These are phyloP conservation scores for Paspalum vaginatum DNA, from an alignment of 176 grass and related monocot species.

Conservation along the genomic window DNA sequence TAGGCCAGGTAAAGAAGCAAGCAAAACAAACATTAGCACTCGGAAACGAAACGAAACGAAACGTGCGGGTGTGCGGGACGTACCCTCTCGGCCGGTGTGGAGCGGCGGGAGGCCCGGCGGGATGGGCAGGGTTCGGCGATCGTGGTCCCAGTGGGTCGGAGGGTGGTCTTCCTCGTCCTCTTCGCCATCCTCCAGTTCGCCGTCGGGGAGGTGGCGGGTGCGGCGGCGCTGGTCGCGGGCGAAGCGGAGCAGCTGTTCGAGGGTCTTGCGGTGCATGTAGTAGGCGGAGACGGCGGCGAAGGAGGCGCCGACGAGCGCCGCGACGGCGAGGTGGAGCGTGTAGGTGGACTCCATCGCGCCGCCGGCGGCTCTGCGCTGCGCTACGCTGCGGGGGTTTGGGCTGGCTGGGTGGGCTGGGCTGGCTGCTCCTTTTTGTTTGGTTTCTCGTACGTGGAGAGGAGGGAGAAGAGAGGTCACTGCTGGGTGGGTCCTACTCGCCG, in stretches of 20 bases:
- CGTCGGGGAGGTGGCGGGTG: conserved; percentile 22
- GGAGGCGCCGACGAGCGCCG: conserved; percentile 84
- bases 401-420: no score
- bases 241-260: conserved; percentile 77
- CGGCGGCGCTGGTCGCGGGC: conserved; percentile 59
- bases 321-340: conserved; percentile 78
- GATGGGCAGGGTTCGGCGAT: conserved; percentile 58
- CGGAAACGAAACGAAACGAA: not conserved
- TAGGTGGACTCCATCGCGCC: conserved; percentile 72
- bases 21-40: conserved; percentile 28
- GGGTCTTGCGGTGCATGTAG: conserved; percentile 89
- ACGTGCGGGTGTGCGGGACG: not conserved
- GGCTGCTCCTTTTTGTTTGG: no score
- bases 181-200: conserved; percentile 6
- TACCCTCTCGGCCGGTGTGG: conserved; percentile 75
- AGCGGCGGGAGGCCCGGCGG: conserved; percentile 72
- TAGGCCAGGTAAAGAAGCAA: not conserved
- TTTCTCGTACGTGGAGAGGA: no score
- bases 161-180: conserved; percentile 18
- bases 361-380: not conserved
- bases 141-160: conserved; percentile 37
- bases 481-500: no score
- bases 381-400: no score
- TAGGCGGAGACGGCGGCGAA: conserved; percentile 86
- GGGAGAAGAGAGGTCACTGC: no score